A percentile compares a stretch with the other conserved stretches of the same genome.
These are phyloP conservation scores for Cystoisospora suis DNA, from an alignment of 169 alveolate genomes.

Conservation along the genomic window DNA sequence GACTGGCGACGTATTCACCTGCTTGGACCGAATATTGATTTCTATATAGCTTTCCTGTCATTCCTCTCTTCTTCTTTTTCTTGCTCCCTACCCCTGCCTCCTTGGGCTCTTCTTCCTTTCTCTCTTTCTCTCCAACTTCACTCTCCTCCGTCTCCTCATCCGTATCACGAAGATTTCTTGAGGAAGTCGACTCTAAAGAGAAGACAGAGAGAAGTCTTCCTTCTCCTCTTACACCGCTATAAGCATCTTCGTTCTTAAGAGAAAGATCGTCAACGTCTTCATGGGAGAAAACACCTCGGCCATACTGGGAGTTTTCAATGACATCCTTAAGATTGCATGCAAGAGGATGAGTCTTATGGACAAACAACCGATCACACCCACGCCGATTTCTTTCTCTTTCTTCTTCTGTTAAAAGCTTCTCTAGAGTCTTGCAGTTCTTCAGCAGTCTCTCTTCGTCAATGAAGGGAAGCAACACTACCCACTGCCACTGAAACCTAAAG, in stretches of 20 bases:
- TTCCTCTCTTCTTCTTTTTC: neutral
- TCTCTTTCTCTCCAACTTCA: neutral
- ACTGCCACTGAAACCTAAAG: conserved; percentile 71
- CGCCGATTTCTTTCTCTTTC: conserved; percentile 37
- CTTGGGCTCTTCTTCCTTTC: neutral
- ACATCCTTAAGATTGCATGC: neutral
- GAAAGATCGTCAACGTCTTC: neutral
- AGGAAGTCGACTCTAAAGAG: no score
- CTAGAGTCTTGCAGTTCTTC: conserved; percentile 22
- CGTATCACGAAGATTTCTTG: neutral
- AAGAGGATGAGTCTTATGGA: conserved; percentile 52
- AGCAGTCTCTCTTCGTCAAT: conserved; percentile 70
- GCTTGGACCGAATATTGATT: neutral
- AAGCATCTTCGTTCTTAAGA: neutral
- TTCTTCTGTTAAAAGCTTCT: conserved; percentile 18
- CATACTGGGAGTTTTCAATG: neutral
- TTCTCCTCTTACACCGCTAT: neutral
- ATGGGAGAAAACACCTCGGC: neutral
- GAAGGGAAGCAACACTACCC: conserved; percentile 74
- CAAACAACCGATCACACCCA: conserved; percentile 32
- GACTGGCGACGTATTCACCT: conserved; percentile 4
- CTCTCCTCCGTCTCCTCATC: neutral
- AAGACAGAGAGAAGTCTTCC: neutral
- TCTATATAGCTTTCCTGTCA: conserved; percentile 25
- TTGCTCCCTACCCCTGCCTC: neutral